phyloP scores from a whole-genome alignment of 1,139 yeast genomes.

The Candida smagusa region DNA sequence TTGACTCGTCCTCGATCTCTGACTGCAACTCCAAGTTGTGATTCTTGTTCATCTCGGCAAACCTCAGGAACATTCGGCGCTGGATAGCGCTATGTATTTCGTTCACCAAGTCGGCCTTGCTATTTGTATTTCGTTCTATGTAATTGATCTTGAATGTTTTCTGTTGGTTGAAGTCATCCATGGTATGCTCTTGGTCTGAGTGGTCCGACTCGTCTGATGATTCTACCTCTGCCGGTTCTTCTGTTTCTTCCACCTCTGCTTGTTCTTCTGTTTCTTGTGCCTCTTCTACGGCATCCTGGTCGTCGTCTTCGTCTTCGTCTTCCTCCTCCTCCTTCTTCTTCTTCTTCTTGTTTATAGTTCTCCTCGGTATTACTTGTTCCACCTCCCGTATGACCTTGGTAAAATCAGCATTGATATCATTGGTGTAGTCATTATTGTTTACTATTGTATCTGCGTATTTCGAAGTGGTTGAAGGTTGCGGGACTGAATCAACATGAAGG shows the following conservation, averaged over 20 bases:
- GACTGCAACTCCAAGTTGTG: slow-evolving; percentile 1
- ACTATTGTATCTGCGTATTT: slow-evolving; percentile 23
- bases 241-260: not conserved
- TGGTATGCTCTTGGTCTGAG: not conserved
- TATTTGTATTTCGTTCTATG: slow-evolving; percentile 20
- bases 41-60: slow-evolving; percentile 5
- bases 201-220: not conserved
- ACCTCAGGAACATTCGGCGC: slow-evolving; percentile 20
- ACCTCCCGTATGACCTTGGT: slow-evolving; percentile 1
- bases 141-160: slow-evolving; percentile 2
- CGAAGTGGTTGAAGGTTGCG: slow-evolving; percentile 28
- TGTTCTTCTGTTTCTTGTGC: slow-evolving; percentile 1
- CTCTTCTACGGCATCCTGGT: slow-evolving; percentile 12
- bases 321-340: slow-evolving; percentile 1
- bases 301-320: slow-evolving; percentile 8
- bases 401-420: slow-evolving; percentile 17
- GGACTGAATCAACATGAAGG: slow-evolving; percentile 25
- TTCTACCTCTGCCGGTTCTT: not conserved
- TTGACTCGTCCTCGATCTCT: slow-evolving; percentile 18
- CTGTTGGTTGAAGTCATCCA: not conserved
- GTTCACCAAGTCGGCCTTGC: slow-evolving; percentile 30
- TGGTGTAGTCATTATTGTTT: slow-evolving; percentile 12
- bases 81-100: slow-evolving; percentile 41
- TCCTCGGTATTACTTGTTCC: not conserved
- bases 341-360: not conserved